phyloP scores from a whole-genome alignment of 2,329 filamentous ascomycete genomes.

The Ascosphaera pollenicola region DNA sequence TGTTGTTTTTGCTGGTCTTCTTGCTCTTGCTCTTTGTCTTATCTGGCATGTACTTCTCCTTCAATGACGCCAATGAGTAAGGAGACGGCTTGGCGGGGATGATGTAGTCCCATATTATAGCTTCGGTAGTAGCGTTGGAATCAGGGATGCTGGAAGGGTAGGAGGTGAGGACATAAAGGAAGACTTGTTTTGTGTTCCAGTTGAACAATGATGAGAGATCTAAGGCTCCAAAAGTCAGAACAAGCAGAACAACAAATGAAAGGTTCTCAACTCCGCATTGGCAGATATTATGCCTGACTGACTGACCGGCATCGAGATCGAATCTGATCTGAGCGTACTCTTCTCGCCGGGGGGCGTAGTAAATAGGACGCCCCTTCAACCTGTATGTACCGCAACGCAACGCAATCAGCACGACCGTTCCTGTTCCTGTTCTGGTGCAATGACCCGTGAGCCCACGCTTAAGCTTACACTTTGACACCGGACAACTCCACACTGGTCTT shows the following conservation, averaged over 20 bases:
- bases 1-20: constrained; percentile 4
- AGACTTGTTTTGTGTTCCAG: constrained; percentile 98
- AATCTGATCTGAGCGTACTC: constrained; percentile 93
- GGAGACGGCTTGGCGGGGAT: constrained; percentile 42
- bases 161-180: constrained; percentile 79
- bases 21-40: constrained; percentile 8
- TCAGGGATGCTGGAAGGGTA: constrained; percentile 28
- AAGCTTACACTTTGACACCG: constrained; percentile 62
- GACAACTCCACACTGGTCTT: constrained; percentile 29
- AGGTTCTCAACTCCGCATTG: too few species aligned
- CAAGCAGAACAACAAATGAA: neutral
- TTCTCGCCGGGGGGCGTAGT: constrained; percentile 80
- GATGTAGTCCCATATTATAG: constrained; percentile 38
- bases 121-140: constrained; percentile 18
- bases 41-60: constrained; percentile 14
- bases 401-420: too few species aligned
- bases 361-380: constrained; percentile 79
- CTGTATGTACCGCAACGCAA: constrained; percentile 22
- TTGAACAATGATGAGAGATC: constrained; percentile 86
- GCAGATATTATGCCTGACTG: neutral
- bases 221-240: constrained; percentile 8
- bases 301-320: constrained; percentile 54
- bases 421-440: too few species aligned
- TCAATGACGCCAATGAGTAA: constrained; percentile 18
- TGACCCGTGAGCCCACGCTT: too few species aligned